Base-by-base conservation (phyloP, 331 rosid species). In the Cydonia oblonga region DNA sequence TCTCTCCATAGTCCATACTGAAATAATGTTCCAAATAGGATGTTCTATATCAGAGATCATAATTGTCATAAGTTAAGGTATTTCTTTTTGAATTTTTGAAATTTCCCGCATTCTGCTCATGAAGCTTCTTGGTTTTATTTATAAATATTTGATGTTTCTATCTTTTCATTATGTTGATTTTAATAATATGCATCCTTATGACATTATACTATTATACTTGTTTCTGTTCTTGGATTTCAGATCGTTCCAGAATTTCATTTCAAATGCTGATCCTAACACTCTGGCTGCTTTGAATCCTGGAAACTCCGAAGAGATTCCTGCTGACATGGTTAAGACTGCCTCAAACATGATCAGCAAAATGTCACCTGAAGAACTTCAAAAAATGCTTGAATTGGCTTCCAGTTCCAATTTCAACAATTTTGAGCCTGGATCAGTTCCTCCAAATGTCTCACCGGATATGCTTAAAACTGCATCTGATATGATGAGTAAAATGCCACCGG, bases 361-460 rank as follows among this genome's bases (percentile, higher is more conserved):
- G 96, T 78, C 97, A 42, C 88, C 96, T 7, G 90, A 83, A 66
- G 99, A 95, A 64, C 93, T 95, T 71, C 91, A 91, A 64, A 87
- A 75, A 69, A 82, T 89, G 90, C 75, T 95, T 74, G 92, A 85
- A 66, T 67, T 89, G 96, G 90, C 99, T 66, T 81, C 99, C 84
- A 85, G 84, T 71, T 76, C 88, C 66, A 75, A 60, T 38, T 63
- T 70, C 71, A 80, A 79, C 51, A 44, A 44, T 44, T 44, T 44
- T 75, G 82, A 78, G 29, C 74, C 83, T 38, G 90, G 90, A 70
- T 81, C 90, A 19, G 26, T 85, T 73, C 89, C 92, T 73, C 79
- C 91, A 20, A 89, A 80, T 64, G 38, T 86, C 84, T 82, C 97
- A 29, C 98, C 99, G 22, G 96, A 95, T 24, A 88, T 88, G 87